A percentile compares a stretch with the other conserved stretches of the same genome.
These are phyloP conservation scores for Aspergillus neotritici DNA, from an alignment of 2,329 filamentous ascomycete genomes.

Conservation along the genomic window DNA sequence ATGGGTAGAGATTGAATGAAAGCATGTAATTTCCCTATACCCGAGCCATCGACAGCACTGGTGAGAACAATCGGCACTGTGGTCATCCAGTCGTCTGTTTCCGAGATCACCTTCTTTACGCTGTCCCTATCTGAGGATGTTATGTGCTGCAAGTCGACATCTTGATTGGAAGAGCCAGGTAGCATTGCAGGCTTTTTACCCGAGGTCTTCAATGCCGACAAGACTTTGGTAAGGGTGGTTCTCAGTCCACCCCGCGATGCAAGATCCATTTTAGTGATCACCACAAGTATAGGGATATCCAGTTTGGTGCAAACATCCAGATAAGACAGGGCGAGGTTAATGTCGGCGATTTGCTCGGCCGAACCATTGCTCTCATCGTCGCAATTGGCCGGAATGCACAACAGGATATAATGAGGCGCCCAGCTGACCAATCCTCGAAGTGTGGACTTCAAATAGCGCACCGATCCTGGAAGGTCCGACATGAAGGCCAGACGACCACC, in stretches of 20 bases:
- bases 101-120: constrained; percentile 51
- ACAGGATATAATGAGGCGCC: constrained; percentile 87
- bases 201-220: constrained; percentile 70
- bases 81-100: constrained; percentile 36
- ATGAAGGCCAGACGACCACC: constrained; percentile 74
- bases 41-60: constrained; percentile 77
- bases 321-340: constrained; percentile 72
- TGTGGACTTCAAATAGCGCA: constrained; percentile 82
- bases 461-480: constrained; percentile 86
- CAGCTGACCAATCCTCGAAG: constrained; percentile 87
- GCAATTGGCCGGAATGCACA: constrained; percentile 81
- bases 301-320: constrained; percentile 80
- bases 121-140: constrained; percentile 53
- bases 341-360: constrained; percentile 41
- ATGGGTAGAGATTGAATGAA: constrained; percentile 71
- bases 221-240: constrained; percentile 63
- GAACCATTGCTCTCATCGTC: constrained; percentile 41
- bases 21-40: constrained; percentile 75
- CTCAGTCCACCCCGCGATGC: constrained; percentile 68
- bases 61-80: constrained; percentile 81
- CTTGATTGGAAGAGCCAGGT: constrained; percentile 46
- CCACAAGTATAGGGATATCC: constrained; percentile 67
- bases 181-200: constrained; percentile 71
- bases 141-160: constrained; percentile 52
- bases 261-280: constrained; percentile 87